Conservation (phyloP, 2,329 filamentous ascomycete species). For the Exophiala sp. region DNA sequence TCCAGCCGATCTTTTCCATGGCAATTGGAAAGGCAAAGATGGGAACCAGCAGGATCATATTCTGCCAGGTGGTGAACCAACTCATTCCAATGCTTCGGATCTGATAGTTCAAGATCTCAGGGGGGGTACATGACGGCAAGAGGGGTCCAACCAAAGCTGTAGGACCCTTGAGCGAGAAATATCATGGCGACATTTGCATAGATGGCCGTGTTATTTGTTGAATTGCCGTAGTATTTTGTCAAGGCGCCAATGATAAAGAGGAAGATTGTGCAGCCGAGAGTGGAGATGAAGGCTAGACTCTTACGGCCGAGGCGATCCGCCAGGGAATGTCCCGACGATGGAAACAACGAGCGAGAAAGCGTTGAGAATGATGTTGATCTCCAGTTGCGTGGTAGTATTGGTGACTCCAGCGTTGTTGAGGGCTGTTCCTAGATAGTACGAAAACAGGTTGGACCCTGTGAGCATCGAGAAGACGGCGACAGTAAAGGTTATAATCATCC, state of each 20-base stretch:
- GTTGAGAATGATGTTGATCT: conserved; percentile 49
- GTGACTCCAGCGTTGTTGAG: conserved; percentile 45
- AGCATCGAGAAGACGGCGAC: conserved; percentile 34
- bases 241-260: conserved; percentile 50
- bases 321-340: conserved; percentile 42
- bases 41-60: conserved; percentile 3
- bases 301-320: conserved; percentile 43
- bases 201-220: conserved; percentile 36
- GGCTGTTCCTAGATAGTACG: conserved; percentile 41
- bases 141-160: conserved; percentile 34
- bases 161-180: conserved; percentile 35
- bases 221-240: conserved; percentile 40
- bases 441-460: conserved; percentile 39
- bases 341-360: conserved; percentile 44
- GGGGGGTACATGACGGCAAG: conserved; percentile 35
- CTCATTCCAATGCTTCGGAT: conserved; percentile 28
- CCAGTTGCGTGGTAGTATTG: conserved; percentile 40
- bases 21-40: conserved; percentile 33
- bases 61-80: conserved; percentile 2
- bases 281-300: conserved; percentile 30
- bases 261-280: conserved; percentile 35
- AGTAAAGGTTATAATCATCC: conserved; percentile 37
- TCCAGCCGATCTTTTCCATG: conserved; percentile 41
- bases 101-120: conserved; percentile 33
- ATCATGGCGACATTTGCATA: conserved; percentile 39